phyloP scores from a whole-genome alignment of 768 basidiomycete genomes.

The Gautieria morchelliformis region DNA sequence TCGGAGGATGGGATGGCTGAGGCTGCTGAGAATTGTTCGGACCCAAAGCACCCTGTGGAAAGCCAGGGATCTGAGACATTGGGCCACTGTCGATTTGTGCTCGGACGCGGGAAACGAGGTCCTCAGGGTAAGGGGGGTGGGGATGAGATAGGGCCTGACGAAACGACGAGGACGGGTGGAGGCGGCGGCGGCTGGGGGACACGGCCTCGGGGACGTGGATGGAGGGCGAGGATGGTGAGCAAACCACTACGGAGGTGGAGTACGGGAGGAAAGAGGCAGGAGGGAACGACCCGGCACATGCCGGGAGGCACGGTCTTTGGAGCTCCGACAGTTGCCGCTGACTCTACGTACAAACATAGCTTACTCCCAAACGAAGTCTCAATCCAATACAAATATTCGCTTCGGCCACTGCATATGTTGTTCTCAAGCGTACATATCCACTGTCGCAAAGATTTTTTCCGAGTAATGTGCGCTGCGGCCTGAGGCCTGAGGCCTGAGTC shows the following conservation, averaged over 20 bases:
- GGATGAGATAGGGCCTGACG: not conserved
- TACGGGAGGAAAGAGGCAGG: not conserved
- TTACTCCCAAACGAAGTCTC: too few species aligned
- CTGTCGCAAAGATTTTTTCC: too few species aligned
- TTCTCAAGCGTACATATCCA: too few species aligned
- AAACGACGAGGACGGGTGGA: not conserved
- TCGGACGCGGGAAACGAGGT: not conserved
- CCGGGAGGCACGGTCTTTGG: not conserved
- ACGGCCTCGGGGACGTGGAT: not conserved
- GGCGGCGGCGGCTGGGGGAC: not conserved
- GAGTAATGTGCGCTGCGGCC: too few species aligned
- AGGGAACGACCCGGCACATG: not conserved
- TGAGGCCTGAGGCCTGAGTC: too few species aligned
- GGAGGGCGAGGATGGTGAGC: not conserved
- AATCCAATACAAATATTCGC: too few species aligned
- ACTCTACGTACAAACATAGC: too few species aligned
- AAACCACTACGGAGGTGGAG: not conserved
- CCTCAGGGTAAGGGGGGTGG: not conserved
- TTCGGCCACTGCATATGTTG: too few species aligned
- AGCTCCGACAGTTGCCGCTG: not conserved
- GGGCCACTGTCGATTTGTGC: not conserved
- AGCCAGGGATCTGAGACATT: slow-evolving; percentile 10
- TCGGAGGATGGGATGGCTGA: not conserved
- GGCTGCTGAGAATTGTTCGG: not conserved
- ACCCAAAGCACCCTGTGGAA: not conserved